Evolutionary conservation across 2,329 filamentous ascomycete species (phyloP).

Genomic region (Plectosphaerella plurivora): DNA sequence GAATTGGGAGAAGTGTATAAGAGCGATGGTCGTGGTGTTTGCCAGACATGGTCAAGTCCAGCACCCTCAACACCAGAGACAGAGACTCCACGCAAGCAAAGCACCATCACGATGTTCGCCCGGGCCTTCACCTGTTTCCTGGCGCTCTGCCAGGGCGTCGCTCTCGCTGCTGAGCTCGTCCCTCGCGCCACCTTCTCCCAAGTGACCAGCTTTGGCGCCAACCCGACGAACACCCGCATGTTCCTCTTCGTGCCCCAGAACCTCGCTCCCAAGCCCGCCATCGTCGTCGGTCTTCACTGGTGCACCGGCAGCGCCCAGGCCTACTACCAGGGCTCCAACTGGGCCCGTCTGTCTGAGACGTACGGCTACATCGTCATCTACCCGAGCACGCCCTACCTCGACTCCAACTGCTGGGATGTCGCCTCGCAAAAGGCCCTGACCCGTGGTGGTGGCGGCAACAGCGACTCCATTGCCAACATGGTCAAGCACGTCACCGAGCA

Average conservation of each 20-base stretch:
- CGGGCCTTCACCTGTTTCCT: neutral
- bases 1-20: too few relatives aligned
- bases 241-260: slow-evolving; percentile 29
- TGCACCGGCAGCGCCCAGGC: slow-evolving; percentile 51
- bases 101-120: neutral
- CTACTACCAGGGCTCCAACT: slow-evolving; percentile 47
- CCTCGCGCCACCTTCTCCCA: slow-evolving; percentile 10
- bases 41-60: too few relatives aligned
- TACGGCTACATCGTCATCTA: slow-evolving; percentile 52
- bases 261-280: slow-evolving; percentile 35
- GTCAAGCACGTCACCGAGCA: slow-evolving; percentile 41
- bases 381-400: slow-evolving; percentile 32
- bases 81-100: too few relatives aligned
- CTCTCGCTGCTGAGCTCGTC: slow-evolving; percentile 7
- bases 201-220: slow-evolving; percentile 9
- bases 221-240: slow-evolving; percentile 11
- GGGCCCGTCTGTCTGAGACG: slow-evolving; percentile 46
- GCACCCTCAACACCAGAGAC: too few relatives aligned
- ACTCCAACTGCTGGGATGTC: slow-evolving; percentile 53
- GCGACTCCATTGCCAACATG: slow-evolving; percentile 49
- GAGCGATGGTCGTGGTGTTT: too few relatives aligned
- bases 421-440: slow-evolving; percentile 43
- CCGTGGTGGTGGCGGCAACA: slow-evolving; percentile 47
- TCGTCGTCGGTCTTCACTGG: slow-evolving; percentile 53
- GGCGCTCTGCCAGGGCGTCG: neutral